Conservation (phyloP, 768 basidiomycete genomes). For the Mycena capillaripes region DNA sequence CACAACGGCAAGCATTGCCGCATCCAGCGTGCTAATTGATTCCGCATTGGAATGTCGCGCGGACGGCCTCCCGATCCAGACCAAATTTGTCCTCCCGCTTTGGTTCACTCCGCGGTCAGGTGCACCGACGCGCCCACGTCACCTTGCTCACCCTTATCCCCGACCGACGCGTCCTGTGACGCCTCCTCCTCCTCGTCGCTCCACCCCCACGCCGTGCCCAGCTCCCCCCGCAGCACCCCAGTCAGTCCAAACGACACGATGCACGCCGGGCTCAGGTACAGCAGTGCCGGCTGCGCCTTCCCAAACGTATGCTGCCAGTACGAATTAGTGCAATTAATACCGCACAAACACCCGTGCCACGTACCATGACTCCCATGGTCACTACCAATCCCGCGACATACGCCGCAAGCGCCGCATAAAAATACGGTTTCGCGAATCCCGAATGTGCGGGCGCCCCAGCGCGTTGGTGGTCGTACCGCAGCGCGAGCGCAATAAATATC, state of each 20-base stretch:
- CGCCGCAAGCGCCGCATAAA: constrained; percentile 73
- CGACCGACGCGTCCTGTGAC: not conserved
- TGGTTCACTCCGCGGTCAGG: not conserved
- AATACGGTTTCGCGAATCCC: constrained; percentile 80
- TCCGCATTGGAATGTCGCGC: too few relatives aligned
- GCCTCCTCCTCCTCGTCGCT: constrained; percentile 63
- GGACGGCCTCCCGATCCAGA: too few relatives aligned
- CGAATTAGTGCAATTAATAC: not conserved
- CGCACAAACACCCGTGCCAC: not conserved
- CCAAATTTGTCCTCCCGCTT: too few relatives aligned
- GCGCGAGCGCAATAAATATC: constrained; percentile 83
- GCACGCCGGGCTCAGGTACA: constrained; percentile 92
- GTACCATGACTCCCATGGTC: constrained; percentile 86
- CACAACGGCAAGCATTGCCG: too few relatives aligned
- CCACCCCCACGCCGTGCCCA: constrained; percentile 81
- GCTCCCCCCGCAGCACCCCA: constrained; percentile 74
- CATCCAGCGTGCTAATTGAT: too few relatives aligned
- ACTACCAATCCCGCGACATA: constrained; percentile 80
- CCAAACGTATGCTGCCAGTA: constrained; percentile 64
- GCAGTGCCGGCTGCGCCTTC: constrained; percentile 89
- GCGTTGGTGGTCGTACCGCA: constrained; percentile 85
- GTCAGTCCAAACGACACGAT: constrained; percentile 77
- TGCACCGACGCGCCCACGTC: not conserved
- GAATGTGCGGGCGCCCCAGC: constrained; percentile 43
- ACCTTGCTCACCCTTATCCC: not conserved